A percentile compares a stretch with the other conserved stretches of the same genome.
These are phyloP conservation scores for Saturnispora mendoncae DNA, from an alignment of 805 yeast species.

Conservation along the genomic window DNA sequence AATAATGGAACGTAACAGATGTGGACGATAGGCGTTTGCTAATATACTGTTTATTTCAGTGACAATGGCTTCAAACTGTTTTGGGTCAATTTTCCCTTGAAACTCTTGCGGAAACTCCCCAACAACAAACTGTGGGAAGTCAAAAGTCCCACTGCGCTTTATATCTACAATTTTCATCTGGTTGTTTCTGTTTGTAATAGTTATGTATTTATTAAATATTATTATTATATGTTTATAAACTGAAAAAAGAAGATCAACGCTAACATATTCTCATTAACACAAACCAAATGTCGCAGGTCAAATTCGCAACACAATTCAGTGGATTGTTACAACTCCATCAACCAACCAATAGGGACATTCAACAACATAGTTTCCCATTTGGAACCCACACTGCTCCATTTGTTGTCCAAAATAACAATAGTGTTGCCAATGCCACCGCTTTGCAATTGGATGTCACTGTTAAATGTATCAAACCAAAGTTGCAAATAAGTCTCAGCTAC, in stretches of 20 bases:
- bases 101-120: too few species aligned
- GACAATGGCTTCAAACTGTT: neutral
- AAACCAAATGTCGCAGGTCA: constrained; percentile 7
- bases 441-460: constrained; percentile 22
- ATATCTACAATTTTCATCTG: too few species aligned
- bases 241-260: too few species aligned
- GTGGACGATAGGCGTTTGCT: too few species aligned
- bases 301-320: constrained; percentile 6
- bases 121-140: neutral
- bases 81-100: too few species aligned
- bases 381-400: neutral
- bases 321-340: constrained; percentile 1
- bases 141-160: too few species aligned
- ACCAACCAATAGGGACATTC: constrained; percentile 16
- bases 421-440: neutral
- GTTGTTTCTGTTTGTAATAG: too few species aligned
- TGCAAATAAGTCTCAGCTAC: constrained; percentile 25
- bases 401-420: neutral
- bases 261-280: too few species aligned
- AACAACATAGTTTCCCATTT: constrained; percentile 8
- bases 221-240: too few species aligned
- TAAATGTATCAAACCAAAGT: constrained; percentile 70
- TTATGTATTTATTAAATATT: too few species aligned
- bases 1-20: too few species aligned
- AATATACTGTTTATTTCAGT: neutral